phyloP scores from a whole-genome alignment of 495 filamentous ascomycete genomes.

The Podospora tetraspora region DNA sequence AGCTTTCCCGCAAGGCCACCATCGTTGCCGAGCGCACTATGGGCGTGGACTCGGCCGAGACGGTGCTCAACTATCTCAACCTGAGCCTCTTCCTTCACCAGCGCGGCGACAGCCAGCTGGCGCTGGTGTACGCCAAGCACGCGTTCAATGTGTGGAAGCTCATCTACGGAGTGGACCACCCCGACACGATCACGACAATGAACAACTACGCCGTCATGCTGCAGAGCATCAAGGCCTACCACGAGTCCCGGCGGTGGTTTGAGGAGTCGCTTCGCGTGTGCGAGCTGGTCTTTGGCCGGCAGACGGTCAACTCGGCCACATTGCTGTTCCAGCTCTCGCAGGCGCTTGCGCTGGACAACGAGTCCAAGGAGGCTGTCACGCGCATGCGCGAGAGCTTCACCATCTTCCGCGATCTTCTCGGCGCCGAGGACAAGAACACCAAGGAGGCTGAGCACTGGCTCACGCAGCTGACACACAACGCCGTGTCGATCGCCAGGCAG shows the following conservation, averaged over 20 bases:
- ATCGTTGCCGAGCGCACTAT: conserved; percentile 93
- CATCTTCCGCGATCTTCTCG: conserved; percentile 83
- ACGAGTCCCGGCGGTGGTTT: conserved; percentile 93
- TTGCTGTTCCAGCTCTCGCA: conserved; percentile 96
- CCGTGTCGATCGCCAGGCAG: conserved; percentile 87
- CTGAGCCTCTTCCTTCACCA: conserved; percentile 92
- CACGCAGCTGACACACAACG: conserved; percentile 91
- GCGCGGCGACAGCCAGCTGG: conserved; percentile 76
- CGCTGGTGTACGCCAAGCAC: conserved; percentile 81
- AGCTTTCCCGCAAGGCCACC: conserved; percentile 92
- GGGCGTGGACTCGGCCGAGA: conserved; percentile 90
- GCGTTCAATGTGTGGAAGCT: conserved; percentile 95
- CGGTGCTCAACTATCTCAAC: conserved; percentile 91
- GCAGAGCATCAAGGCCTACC: conserved; percentile 84
- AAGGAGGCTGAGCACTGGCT: conserved; percentile 92
- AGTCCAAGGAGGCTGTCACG: conserved; percentile 80
- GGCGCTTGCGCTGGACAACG: conserved; percentile 85
- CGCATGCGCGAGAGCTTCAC: conserved; percentile 94
- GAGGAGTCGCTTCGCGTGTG: conserved; percentile 84
- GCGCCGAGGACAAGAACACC: conserved; percentile 86
- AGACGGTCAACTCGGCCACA: conserved; percentile 89
- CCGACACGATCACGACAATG: conserved; percentile 95
- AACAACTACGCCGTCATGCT: conserved; percentile 99
- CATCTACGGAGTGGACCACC: conserved; percentile 88
- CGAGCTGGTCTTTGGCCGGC: conserved; percentile 78